A percentile compares a stretch with the other conserved stretches of the same genome.
Conservation (phyloP, 2,329 filamentous ascomycete genomes). For the Graphiopsis chlorocephala region DNA sequence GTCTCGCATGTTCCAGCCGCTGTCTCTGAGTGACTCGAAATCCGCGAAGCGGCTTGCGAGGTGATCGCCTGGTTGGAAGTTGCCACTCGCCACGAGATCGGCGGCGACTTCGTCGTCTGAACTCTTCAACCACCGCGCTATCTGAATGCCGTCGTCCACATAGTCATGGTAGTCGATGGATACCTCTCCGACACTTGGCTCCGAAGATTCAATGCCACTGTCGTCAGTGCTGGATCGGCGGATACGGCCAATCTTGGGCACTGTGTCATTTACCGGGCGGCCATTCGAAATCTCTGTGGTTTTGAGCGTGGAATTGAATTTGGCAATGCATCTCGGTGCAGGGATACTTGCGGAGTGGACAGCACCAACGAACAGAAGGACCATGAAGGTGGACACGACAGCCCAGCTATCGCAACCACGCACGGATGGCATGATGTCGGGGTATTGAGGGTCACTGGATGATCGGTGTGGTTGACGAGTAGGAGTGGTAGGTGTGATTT, state of each 20-base stretch:
- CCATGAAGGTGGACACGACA: not conserved
- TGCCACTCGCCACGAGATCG: not conserved
- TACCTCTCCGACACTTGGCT: not conserved
- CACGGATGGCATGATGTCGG: not conserved
- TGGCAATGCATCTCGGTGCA: not conserved
- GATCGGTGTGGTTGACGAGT: not conserved
- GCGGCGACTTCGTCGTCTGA: not conserved
- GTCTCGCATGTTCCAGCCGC: not conserved
- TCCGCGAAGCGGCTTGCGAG: not conserved
- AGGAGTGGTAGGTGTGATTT: not conserved
- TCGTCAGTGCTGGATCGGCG: not conserved
- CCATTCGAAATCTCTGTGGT: not conserved
- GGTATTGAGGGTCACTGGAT: too few relatives aligned
- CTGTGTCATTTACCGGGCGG: not conserved
- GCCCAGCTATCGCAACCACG: not conserved
- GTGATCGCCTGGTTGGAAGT: not conserved
- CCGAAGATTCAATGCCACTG: not conserved
- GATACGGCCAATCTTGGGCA: not conserved
- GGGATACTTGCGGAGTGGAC: not conserved
- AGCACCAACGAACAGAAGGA: not conserved
- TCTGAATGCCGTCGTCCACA: not conserved
- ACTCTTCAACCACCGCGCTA: not conserved
- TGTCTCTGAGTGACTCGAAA: not conserved
- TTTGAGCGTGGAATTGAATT: not conserved
- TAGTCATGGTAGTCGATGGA: not conserved